Evolutionary conservation across 2,329 filamentous ascomycete genomes (phyloP).

Genomic region (Hymenoscyphus repandus): DNA sequence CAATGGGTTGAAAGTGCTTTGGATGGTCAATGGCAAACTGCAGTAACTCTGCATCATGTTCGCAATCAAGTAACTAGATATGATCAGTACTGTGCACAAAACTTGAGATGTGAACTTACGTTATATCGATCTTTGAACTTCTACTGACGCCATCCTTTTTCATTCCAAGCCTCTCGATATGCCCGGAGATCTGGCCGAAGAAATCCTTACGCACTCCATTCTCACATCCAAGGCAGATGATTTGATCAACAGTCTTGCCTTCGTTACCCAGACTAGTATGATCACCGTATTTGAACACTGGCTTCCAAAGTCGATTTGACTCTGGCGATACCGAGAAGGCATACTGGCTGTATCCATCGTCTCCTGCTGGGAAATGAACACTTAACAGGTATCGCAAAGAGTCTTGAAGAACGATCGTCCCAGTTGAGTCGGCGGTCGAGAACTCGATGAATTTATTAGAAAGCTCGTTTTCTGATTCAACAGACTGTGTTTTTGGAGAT

Average conservation of each 20-base stretch:
- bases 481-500: not conserved
- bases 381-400: conserved; percentile 48
- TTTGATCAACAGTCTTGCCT: conserved; percentile 46
- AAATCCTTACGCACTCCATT: conserved; percentile 47
- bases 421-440: conserved; percentile 14
- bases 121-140: conserved; percentile 53
- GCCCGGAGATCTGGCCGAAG: conserved; percentile 42
- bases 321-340: conserved; percentile 44
- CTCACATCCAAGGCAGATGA: conserved; percentile 55
- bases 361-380: conserved; percentile 44
- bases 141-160: conserved; percentile 45
- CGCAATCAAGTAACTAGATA: conserved; percentile 50
- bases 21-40: conserved; percentile 44
- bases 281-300: conserved; percentile 27
- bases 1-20: conserved; percentile 48
- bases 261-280: conserved; percentile 21
- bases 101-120: conserved; percentile 35
- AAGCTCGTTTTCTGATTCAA: conserved; percentile 5
- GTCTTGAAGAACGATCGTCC: conserved; percentile 51
- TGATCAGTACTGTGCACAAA: conserved; percentile 6
- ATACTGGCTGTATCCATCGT: conserved; percentile 43
- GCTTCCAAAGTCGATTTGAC: conserved; percentile 35
- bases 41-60: conserved; percentile 53
- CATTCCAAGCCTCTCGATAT: conserved; percentile 50
- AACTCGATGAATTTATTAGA: conserved; percentile 21